These are phyloP conservation scores for Fomes fomentarius DNA, from an alignment of 1,284 basidiomycete species.

Conservation along the genomic window DNA sequence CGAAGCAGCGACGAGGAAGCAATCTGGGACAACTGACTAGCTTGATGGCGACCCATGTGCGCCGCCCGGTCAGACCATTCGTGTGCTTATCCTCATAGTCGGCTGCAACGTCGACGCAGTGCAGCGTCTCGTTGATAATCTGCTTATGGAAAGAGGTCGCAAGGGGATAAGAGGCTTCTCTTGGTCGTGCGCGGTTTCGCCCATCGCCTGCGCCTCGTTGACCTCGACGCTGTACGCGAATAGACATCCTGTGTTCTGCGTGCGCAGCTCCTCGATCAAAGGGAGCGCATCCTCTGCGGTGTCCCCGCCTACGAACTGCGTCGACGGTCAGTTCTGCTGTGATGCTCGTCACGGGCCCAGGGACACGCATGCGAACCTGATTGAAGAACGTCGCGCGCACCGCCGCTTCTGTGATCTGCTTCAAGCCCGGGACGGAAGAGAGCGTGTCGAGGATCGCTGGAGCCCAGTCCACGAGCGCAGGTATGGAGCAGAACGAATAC, in stretches of 20 bases:
- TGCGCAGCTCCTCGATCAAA: conserved; percentile 63
- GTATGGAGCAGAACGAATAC: conserved; percentile 80
- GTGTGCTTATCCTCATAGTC: conserved; percentile 73
- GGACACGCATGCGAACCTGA: conserved; percentile 52
- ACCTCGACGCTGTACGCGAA: conserved; percentile 90
- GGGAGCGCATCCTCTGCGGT: conserved; percentile 72
- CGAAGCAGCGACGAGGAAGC: not conserved
- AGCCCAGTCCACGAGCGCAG: conserved; percentile 77
- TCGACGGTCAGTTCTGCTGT: conserved; percentile 28
- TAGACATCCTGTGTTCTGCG: conserved; percentile 75
- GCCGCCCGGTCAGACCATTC: conserved; percentile 31
- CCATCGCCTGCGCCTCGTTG: conserved; percentile 57
- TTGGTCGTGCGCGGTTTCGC: conserved; percentile 22
- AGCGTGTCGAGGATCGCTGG: conserved; percentile 70
- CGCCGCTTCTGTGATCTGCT: conserved; percentile 66
- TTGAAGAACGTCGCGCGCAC: conserved; percentile 87
- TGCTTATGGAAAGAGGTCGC: conserved; percentile 51
- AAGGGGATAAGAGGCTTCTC: conserved; percentile 9
- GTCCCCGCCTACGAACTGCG: conserved; percentile 88
- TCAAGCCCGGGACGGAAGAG: conserved; percentile 68
- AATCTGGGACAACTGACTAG: conserved; percentile 48
- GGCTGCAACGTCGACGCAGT: conserved; percentile 75
- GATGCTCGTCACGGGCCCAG: not conserved
- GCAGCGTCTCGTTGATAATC: conserved; percentile 72
- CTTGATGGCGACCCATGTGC: conserved; percentile 86